Conservation (phyloP, 495 filamentous ascomycete species). For the Penicillium mononematosum region DNA sequence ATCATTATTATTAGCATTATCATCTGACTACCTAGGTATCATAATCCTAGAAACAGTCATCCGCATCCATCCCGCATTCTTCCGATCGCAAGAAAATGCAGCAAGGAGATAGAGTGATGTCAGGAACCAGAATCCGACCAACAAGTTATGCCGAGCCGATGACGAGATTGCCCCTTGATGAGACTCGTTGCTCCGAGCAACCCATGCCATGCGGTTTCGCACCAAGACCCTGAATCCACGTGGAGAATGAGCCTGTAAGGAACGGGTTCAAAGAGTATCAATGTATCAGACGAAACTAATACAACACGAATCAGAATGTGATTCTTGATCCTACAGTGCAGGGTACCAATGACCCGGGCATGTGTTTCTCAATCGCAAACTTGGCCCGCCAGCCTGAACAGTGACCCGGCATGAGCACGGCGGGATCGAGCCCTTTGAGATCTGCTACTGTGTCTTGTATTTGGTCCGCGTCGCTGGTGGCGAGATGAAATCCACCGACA, state of each 20-base stretch:
- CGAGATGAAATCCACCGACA: constrained; percentile 61
- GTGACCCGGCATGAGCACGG: constrained; percentile 57
- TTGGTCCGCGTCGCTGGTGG: constrained; percentile 44
- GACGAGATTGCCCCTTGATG: constrained; percentile 16
- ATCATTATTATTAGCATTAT: background rate
- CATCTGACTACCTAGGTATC: background rate
- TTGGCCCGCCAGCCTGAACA: constrained; percentile 64
- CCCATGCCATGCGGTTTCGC: constrained; percentile 12
- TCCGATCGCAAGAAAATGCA: constrained; percentile 19
- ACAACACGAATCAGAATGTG: constrained; percentile 35
- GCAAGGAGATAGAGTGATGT: constrained; percentile 22
- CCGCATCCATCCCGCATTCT: constrained; percentile 9
- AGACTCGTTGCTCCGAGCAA: constrained; percentile 19
- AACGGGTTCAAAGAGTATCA: background rate
- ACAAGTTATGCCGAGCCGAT: constrained; percentile 19
- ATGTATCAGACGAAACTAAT: background rate
- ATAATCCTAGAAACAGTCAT: background rate
- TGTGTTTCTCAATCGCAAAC: constrained; percentile 56
- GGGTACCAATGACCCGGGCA: constrained; percentile 56
- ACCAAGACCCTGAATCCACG: constrained; percentile 19
- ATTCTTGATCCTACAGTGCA: constrained; percentile 56
- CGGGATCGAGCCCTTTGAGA: constrained; percentile 52
- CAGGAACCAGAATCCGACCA: constrained; percentile 9
- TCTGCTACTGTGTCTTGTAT: constrained; percentile 50
- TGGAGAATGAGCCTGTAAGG: constrained; percentile 21